These are phyloP conservation scores for Euphorbia celastroides DNA, from an alignment of 441 rosid species.

Conservation along the genomic window DNA sequence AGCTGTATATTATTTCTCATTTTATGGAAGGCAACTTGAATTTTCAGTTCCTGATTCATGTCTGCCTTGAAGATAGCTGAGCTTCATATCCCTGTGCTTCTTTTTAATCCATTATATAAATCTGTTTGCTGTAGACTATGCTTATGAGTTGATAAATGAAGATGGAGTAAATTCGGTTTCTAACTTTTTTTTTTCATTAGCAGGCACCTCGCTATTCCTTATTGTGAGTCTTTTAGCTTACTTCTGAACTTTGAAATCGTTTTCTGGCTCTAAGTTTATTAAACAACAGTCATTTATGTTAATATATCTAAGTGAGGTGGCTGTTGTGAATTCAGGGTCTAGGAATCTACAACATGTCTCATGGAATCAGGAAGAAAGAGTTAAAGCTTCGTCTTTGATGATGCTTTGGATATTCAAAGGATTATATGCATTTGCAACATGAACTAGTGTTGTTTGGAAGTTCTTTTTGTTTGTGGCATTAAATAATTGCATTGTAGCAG, in stretches of 20 bases:
- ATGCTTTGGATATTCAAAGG: slow-evolving; percentile 15
- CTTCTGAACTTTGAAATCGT: not conserved
- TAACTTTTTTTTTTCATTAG: slow-evolving; percentile 31
- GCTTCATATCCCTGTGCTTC: not conserved
- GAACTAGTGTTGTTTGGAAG: slow-evolving; percentile 8
- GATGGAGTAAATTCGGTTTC: not conserved
- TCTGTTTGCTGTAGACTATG: not conserved
- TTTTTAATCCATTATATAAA: not conserved
- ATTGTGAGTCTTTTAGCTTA: slow-evolving; percentile 45
- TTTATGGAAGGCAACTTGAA: not conserved
- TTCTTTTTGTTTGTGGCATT: slow-evolving; percentile 11
- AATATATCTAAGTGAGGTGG: too few relatives aligned
- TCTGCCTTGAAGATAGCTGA: not conserved
- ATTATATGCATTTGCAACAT: slow-evolving; percentile 17
- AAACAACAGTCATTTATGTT: too few relatives aligned
- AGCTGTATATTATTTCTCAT: not conserved
- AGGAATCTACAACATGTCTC: slow-evolving; percentile 84
- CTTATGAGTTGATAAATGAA: not conserved
- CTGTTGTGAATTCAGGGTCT: slow-evolving; percentile 45
- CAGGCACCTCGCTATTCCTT: slow-evolving; percentile 45
- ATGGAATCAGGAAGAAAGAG: slow-evolving; percentile 91
- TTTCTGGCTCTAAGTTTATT: not conserved
- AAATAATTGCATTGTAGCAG: slow-evolving; percentile 32
- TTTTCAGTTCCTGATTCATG: not conserved
- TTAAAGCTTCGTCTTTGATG: slow-evolving; percentile 24